A percentile compares a stretch with the other conserved stretches of the same genome.
Evolutionary conservation across 1,284 basidiomycete genomes (phyloP).

Genomic region (Leucocoprinus gongylophorus): DNA sequence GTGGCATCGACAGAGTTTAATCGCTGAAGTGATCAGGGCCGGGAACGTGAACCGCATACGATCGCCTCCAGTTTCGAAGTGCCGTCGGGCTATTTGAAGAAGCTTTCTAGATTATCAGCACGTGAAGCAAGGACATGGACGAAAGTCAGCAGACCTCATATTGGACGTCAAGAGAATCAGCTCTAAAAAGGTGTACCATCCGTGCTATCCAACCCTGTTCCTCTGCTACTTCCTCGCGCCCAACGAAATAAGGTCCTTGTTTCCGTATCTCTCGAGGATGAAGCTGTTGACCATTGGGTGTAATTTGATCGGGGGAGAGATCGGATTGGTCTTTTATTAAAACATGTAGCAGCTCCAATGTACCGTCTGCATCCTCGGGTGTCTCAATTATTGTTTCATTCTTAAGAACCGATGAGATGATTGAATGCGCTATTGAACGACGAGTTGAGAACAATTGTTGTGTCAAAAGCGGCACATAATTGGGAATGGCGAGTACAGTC

Average conservation of each 20-base stretch:
- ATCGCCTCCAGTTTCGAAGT: conserved; percentile 88
- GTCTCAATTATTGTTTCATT: conserved; percentile 91
- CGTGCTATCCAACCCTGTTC: conserved; percentile 96
- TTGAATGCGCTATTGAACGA: conserved; percentile 83
- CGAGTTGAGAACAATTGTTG: conserved; percentile 85
- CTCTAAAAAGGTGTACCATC: conserved; percentile 90
- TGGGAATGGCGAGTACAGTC: conserved; percentile 87
- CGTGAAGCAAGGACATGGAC: background rate
- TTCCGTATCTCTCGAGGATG: conserved; percentile 46
- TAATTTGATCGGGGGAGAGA: conserved; percentile 31
- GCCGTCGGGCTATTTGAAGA: conserved; percentile 79
- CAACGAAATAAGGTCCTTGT: conserved; percentile 50
- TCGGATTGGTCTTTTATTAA: conserved; percentile 87
- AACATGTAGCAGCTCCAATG: conserved; percentile 86
- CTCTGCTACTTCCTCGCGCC: conserved; percentile 87
- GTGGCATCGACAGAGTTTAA: conserved; percentile 86
- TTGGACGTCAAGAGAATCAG: conserved; percentile 78
- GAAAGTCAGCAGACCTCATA: conserved; percentile 62
- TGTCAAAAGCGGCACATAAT: conserved; percentile 75
- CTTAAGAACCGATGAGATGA: conserved; percentile 88
- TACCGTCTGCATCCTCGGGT: conserved; percentile 86
- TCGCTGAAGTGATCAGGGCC: conserved; percentile 83
- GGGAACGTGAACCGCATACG: conserved; percentile 94
- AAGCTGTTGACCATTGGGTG: conserved; percentile 26
- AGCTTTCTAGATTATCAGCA: conserved; percentile 40